Base-by-base conservation (phyloP, 768 basidiomycete genomes). In the Panaeolus cyanescens region DNA sequence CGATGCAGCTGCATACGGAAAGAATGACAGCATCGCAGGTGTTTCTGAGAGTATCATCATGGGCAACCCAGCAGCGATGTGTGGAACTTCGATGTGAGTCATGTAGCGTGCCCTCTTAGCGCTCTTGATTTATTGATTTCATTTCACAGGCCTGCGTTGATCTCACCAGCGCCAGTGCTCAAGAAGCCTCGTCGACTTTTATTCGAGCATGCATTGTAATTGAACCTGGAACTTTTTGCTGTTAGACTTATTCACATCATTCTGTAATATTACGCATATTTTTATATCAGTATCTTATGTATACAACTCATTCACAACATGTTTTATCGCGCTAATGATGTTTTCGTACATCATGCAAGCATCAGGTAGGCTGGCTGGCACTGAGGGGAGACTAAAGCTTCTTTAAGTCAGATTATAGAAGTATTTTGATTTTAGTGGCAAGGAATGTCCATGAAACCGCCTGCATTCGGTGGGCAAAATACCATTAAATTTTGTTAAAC, bases 1-100 rank as follows among this genome's bases (percentile, higher is more conserved):
- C 76, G 95, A 99, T 70, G 97, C 97, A 2, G 91, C 97, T 9
- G 93, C 97, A 2, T 96, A 91, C 73, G 94, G 95, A 10, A 99
- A 99, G 76, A 94, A 88, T 55, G 97, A 99, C 70, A 86, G 85
- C 59, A 97, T 99, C 58, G 89, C 93, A 31, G 97, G 97, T 55
- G 96, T 99, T 5, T 99, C 97, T 19, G 97, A 99, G 74, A 98
- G 96, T 72, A 99, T 99, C 72, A 99, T 99, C 74, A 96, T 99
- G 95, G 96, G 96, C 32, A 97, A 96, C 69, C 89, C 96, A 34
- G 95, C 96, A 0, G 91, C 94, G 5, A 91, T 88, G 69, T 96
- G 95, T 69, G 96, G 96, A 28, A 98, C 96, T 8, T 96, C 95
- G 0, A 90, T 98, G 95, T 96, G 71, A 63, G 85, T 61, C 55